phyloP scores from a whole-genome alignment of 257 asterid species.

The Galeopsis tetrahit region DNA sequence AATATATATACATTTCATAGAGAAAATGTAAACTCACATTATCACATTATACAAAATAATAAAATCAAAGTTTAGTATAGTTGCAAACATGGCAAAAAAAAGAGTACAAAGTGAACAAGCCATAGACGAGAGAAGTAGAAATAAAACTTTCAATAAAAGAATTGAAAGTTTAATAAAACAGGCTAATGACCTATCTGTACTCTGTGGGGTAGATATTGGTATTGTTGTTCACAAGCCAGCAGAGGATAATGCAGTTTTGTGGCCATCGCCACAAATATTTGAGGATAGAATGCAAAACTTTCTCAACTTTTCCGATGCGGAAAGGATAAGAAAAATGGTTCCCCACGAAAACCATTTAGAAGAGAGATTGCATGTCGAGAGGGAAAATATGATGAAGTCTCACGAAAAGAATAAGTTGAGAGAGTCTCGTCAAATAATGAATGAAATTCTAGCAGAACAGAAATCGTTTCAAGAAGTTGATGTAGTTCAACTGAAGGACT shows the following conservation, averaged over 20 bases:
- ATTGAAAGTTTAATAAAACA: conserved; percentile 19
- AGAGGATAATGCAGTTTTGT: conserved; percentile 2
- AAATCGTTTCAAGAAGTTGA: neutral
- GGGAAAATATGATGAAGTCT: neutral
- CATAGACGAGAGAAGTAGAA: no score
- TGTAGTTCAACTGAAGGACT: neutral
- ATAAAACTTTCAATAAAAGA: no score
- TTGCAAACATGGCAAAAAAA: no score
- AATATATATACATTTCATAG: no score
- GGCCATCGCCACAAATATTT: conserved; percentile 8
- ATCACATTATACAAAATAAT: no score
- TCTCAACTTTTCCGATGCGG: neutral
- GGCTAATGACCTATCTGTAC: conserved; percentile 12
- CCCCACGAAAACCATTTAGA: neutral
- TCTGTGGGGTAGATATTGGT: conserved; percentile 16
- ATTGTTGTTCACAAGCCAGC: conserved; percentile 16
- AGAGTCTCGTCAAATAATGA: neutral
- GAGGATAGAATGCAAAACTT: neutral
- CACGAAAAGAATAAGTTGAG: neutral
- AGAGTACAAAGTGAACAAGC: no score
- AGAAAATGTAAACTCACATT: no score
- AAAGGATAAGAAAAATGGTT: neutral
- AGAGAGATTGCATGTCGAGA: neutral
- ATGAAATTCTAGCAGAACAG: neutral
- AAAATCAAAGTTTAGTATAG: no score